A percentile compares a stretch with the other conserved stretches of the same genome.
Evolutionary conservation across 805 yeast genomes (phyloP).

Genomic region (Candida bentonensis): DNA sequence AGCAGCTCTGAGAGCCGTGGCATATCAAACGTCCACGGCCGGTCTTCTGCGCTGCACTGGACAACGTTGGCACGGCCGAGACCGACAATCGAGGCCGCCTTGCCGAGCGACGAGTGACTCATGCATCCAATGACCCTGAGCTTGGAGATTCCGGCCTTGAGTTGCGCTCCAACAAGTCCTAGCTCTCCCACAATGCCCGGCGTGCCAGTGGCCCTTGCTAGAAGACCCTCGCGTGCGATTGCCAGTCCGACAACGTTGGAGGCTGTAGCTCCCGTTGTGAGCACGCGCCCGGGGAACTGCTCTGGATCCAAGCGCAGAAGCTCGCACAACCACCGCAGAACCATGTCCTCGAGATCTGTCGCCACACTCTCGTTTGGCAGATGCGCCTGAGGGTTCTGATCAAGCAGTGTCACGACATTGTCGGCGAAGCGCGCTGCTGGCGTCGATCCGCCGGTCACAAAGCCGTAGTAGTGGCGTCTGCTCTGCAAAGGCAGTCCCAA

Average conservation of each 20-base stretch:
- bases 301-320: conserved; percentile 7
- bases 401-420: conserved; percentile 8
- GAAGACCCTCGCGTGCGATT: conserved; percentile 10
- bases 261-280: conserved; percentile 16
- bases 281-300: conserved; percentile 7
- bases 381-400: conserved; percentile 8
- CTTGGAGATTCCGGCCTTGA: conserved; percentile 5
- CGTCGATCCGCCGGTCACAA: conserved; percentile 14
- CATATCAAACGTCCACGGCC: conserved; percentile 12
- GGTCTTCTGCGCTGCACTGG: conserved; percentile 1
- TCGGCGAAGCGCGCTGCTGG: conserved; percentile 16
- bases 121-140: conserved; percentile 8
- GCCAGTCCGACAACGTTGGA: conserved; percentile 12
- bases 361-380: conserved; percentile 8
- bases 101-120: conserved; percentile 12
- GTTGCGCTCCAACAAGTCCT: conserved; percentile 9
- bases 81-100: conserved; percentile 13
- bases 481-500: conserved; percentile 7
- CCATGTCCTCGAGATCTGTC: conserved; percentile 5
- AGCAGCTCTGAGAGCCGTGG: conserved; percentile 6
- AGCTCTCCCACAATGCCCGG: conserved; percentile 6
- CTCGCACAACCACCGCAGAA: conserved; percentile 9
- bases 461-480: conserved; percentile 13
- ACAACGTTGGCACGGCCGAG: conserved; percentile 9
- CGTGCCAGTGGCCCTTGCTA: not conserved